Percentiles rank a stretch among this genome's conserved stretches.
phyloP scores from a whole-genome alignment of 495 filamentous ascomycete species.

The Hypoxylon crocopeplum region DNA sequence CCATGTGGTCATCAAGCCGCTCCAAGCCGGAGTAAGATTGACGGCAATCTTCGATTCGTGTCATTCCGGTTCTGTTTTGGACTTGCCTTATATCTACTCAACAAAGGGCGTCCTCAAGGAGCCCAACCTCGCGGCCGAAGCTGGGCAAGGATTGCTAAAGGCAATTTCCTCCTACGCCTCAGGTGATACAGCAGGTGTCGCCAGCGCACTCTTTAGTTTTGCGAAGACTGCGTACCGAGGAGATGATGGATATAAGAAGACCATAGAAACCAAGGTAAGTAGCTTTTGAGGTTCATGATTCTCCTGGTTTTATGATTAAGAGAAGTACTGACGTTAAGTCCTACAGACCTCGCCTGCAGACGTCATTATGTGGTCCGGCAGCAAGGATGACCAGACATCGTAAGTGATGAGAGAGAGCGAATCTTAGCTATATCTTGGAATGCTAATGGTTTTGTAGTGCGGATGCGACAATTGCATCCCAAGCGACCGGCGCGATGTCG shows the following conservation, averaged over 20 bases:
- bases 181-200: conserved; percentile 81
- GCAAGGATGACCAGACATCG: conserved; percentile 95
- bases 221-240: conserved; percentile 88
- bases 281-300: background rate
- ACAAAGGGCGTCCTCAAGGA: conserved; percentile 96
- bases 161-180: conserved; percentile 83
- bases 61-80: conserved; percentile 95
- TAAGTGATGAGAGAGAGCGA: conserved; percentile 50
- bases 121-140: conserved; percentile 96
- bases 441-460: conserved; percentile 50
- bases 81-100: conserved; percentile 96
- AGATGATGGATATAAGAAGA: conserved; percentile 82
- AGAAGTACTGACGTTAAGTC: conserved; percentile 32
- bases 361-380: conserved; percentile 97
- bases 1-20: conserved; percentile 79
- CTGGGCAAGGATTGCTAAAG: conserved; percentile 84
- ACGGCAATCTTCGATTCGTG: conserved; percentile 98
- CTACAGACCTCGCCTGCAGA: conserved; percentile 83
- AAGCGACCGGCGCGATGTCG: conserved; percentile 97
- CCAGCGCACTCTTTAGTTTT: conserved; percentile 74
- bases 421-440: conserved; percentile 21
- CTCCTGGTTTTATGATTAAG: conserved; percentile 27
- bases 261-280: conserved; percentile 73
- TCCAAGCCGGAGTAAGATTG: conserved; percentile 85
- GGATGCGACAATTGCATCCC: conserved; percentile 69